Percentiles rank a stretch among this genome's conserved stretches.
Evolutionary conservation across 106 monocot genomes (phyloP).

Genomic region (Iris macrosiphon): DNA sequence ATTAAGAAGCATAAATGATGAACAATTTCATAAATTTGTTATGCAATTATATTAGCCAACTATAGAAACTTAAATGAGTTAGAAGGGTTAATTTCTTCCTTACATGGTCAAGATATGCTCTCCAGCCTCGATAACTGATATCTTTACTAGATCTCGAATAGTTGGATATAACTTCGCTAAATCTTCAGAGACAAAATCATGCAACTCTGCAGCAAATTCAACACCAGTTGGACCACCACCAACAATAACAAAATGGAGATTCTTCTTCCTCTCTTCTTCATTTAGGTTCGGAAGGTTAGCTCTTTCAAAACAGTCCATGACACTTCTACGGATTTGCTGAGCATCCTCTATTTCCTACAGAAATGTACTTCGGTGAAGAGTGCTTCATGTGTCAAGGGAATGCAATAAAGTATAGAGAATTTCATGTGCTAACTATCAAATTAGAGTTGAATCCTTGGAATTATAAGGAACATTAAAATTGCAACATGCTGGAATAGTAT

Average conservation of each 20-base stretch:
- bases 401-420: too few relatives aligned
- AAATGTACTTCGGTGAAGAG: background rate
- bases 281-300: slow-evolving; percentile 46
- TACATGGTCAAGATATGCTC: slow-evolving; percentile 64
- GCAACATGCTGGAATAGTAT: too few relatives aligned
- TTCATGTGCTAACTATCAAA: too few relatives aligned
- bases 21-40: too few relatives aligned
- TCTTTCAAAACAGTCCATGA: slow-evolving; percentile 55
- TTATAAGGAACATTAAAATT: too few relatives aligned
- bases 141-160: slow-evolving; percentile 33
- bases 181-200: slow-evolving; percentile 63
- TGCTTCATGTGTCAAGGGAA: background rate
- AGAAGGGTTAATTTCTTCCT: slow-evolving; percentile 7
- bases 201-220: slow-evolving; percentile 75
- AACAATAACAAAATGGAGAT: slow-evolving; percentile 32
- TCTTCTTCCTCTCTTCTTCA: slow-evolving; percentile 48
- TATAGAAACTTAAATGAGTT: background rate
- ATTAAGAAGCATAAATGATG: too few relatives aligned
- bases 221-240: slow-evolving; percentile 68
- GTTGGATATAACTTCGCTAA: slow-evolving; percentile 44
- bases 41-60: too few relatives aligned
- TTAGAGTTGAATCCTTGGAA: too few relatives aligned
- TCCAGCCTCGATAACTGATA: slow-evolving; percentile 46
- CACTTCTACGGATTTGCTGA: slow-evolving; percentile 39
- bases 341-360: slow-evolving; percentile 71